Conservation (phyloP, 352 stramenopile species). For the Achlya hypogyna region DNA sequence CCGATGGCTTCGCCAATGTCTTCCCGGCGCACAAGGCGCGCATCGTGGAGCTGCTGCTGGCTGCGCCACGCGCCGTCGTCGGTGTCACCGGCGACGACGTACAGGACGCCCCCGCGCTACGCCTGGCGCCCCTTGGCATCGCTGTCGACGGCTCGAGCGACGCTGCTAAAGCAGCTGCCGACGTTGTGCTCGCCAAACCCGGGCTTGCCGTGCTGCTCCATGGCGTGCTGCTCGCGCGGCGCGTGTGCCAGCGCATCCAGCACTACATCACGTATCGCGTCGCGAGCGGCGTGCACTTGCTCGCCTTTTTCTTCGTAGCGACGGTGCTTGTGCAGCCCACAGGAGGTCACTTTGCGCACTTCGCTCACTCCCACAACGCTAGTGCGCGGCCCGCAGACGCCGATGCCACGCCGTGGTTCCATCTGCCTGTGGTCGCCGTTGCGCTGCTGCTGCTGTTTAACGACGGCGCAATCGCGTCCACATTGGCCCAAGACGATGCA, state of each 20-base stretch:
- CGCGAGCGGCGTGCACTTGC: slow-evolving; percentile 84
- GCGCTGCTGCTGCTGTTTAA: slow-evolving; percentile 94
- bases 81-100: slow-evolving; percentile 76
- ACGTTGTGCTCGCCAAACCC: slow-evolving; percentile 91
- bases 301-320: slow-evolving; percentile 91
- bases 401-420: slow-evolving; percentile 71
- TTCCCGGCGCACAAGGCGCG: slow-evolving; percentile 89
- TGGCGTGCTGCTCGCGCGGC: slow-evolving; percentile 82
- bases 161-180: slow-evolving; percentile 81
- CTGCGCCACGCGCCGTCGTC: slow-evolving; percentile 50
- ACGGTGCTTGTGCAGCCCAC: slow-evolving; percentile 83
- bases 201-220: slow-evolving; percentile 89
- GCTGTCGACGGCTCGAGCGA: slow-evolving; percentile 80
- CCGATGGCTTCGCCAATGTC: slow-evolving; percentile 92
- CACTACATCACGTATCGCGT: slow-evolving; percentile 94
- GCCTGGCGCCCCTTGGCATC: slow-evolving; percentile 67
- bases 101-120: slow-evolving; percentile 55
- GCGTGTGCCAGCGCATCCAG: slow-evolving; percentile 91
- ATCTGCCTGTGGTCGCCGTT: slow-evolving; percentile 88
- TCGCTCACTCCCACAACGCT: slow-evolving; percentile 33
- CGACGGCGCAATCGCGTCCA: slow-evolving; percentile 89
- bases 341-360: slow-evolving; percentile 63
- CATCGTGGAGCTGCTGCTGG: slow-evolving; percentile 79
- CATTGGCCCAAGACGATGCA: slow-evolving; percentile 82
- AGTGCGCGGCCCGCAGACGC: slow-evolving; percentile 36